Base-by-base conservation (phyloP, 2,329 filamentous ascomycete genomes). In the Aspergillus thermomutatus region DNA sequence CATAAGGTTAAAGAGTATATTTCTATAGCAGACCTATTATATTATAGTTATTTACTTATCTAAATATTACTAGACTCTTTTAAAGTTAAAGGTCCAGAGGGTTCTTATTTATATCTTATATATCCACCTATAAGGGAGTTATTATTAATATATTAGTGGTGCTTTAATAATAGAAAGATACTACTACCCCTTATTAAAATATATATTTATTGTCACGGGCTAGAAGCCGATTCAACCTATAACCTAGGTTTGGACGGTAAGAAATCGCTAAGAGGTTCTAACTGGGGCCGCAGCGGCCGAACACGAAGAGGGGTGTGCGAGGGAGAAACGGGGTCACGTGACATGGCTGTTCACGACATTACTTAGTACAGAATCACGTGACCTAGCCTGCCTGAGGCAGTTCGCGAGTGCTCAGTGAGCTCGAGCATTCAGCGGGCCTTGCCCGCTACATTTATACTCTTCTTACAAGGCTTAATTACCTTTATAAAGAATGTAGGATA, bases 381-480 rank as follows among this genome's bases (percentile, higher is more conserved):
- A n/a, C n/a, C n/a, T n/a, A n/a, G n/a, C n/a, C n/a, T n/a, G n/a
- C n/a, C n/a, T n/a, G n/a, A n/a, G n/a, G n/a, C n/a, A n/a, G n/a
- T n/a, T n/a, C n/a, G n/a, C n/a, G n/a, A n/a, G n/a, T n/a, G n/a
- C n/a, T n/a, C n/a, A n/a, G n/a, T n/a, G n/a, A n/a, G n/a, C n/a
- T n/a, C n/a, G n/a, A n/a, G n/a, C n/a, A n/a, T n/a, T n/a, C n/a
- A n/a, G n/a, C n/a, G n/a, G n/a, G n/a, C n/a, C n/a, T n/a, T n/a
- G n/a, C n/a, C n/a, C n/a, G n/a, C n/a, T n/a, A 74, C 50, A 61
- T 78, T 53, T 67, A 67, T 50, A 64, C 67, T 54, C 68, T 79
- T 53, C 71, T 79, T 34, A 65, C 68, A 26, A 72, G 72, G 17
- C 72, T 80, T 40, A 71, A 79, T 53, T 79, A 77, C 63, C 71